Base-by-base conservation (phyloP, 2,329 filamentous ascomycete genomes). In the Clonostachys sp. region DNA sequence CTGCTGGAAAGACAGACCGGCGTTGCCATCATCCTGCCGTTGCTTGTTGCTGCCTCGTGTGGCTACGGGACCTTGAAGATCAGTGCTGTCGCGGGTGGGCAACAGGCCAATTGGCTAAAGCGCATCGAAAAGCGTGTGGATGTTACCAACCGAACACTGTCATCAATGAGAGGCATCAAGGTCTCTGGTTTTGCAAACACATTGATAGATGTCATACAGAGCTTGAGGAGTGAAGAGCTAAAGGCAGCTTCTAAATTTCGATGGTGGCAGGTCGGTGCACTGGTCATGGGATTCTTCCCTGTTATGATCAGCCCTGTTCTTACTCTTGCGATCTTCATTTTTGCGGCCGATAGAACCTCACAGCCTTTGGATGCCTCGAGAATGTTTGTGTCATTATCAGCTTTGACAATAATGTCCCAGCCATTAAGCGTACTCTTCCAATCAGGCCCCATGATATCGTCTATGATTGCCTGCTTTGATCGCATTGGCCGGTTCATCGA, bases 81-180 rank as follows among this genome's bases (percentile, higher is more conserved):
- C 42, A 13, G 17, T 20, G 45, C 24, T 12, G 16, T 30, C 42
- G 41, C n/a, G 5, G 20, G 41, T 49, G 4, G 48, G 56, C 6
- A 59, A 61, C 6, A 77, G 14, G 67, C 79, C 53, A 61, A 61
- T 24, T 70, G 75, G 4, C 70, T 80, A 17, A 71, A 67, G 6
- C 67, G 69, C 14, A 79, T 75, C 1, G 65, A 66, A 5, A 71
- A 75, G 52, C 61, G 79, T 1, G 67, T 65, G 5, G 71, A 68
- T 16, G 77, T 80, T 61, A 78, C 76, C 52, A 70, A 68, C 16
- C 64, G 78, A 47, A 79, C 77, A 51, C 68, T 78, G 46, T 64
- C 71, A 1, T 76, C 75, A 0, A 54, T 79, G 9, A 70, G 66
- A 34, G 58, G 68, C 12, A 64, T 65, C 58, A 66, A 66, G 44